These are phyloP conservation scores for Serpula lacrymans DNA, from an alignment of 768 basidiomycete species.

Conservation along the genomic window DNA sequence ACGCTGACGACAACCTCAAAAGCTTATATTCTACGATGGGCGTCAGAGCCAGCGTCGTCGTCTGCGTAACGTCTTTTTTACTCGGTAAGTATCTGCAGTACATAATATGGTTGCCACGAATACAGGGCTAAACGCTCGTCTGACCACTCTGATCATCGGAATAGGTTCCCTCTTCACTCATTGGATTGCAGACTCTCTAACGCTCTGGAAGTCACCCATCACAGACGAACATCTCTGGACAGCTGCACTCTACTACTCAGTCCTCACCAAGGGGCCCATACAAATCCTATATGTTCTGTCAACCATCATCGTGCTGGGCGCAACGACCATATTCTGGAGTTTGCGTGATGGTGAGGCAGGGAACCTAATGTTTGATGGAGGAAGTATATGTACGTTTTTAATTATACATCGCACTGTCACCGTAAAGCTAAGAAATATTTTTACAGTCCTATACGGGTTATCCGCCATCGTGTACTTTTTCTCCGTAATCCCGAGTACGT, in stretches of 20 bases:
- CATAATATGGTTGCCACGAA: constrained; percentile 1
- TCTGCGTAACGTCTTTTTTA: constrained; percentile 76
- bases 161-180: constrained; percentile 81
- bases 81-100: constrained; percentile 58
- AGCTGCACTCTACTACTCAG: constrained; percentile 78
- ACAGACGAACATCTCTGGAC: constrained; percentile 85
- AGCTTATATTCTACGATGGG: constrained; percentile 54
- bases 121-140: constrained; percentile 3
- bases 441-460: constrained; percentile 68
- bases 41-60: constrained; percentile 68
- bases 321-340: constrained; percentile 70
- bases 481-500: constrained; percentile 78
- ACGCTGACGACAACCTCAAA: neutral
- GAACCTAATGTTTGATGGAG: constrained; percentile 91
- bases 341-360: constrained; percentile 72
- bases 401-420: neutral
- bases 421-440: neutral
- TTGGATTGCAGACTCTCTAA: constrained; percentile 92
- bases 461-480: constrained; percentile 71
- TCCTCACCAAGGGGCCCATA: constrained; percentile 63
- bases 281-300: constrained; percentile 55
- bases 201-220: constrained; percentile 83
- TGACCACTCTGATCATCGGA: constrained; percentile 1
- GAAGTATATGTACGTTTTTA: constrained; percentile 71
- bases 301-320: constrained; percentile 58